Evolutionary conservation across 2,329 filamentous ascomycete species (phyloP).

Genomic region (Trichoderma breve): DNA sequence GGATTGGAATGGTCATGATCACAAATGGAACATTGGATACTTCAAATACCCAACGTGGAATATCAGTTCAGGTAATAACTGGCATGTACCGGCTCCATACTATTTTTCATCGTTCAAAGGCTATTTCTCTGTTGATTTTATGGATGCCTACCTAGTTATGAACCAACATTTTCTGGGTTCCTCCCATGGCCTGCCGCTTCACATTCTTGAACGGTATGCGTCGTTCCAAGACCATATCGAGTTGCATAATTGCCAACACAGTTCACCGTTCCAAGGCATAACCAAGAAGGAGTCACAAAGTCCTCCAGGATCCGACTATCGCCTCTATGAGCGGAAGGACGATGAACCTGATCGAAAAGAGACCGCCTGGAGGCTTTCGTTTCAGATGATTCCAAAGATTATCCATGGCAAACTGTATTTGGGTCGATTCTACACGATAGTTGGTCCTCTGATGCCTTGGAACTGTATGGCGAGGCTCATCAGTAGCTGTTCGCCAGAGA

Average conservation of each 20-base stretch:
- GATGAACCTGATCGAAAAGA: not conserved
- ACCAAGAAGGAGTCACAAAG: not conserved
- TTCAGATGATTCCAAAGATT: not conserved
- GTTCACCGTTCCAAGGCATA: not conserved
- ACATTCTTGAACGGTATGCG: not conserved
- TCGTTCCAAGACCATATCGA: not conserved
- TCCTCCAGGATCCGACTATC: not conserved
- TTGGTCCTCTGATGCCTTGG: not conserved
- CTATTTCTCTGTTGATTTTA: not conserved
- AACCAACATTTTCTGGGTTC: not conserved
- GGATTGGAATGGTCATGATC: not conserved
- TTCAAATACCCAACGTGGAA: not conserved
- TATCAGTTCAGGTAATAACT: not conserved
- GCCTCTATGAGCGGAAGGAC: no score
- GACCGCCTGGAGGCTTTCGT: not conserved
- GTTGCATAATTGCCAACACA: not conserved
- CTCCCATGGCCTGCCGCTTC: not conserved
- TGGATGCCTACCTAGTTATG: not conserved
- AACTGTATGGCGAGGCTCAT: not conserved
- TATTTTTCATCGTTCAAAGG: not conserved
- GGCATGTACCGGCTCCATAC: not conserved
- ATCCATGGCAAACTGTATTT: not conserved
- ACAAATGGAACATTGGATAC: not conserved
- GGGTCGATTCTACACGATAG: not conserved
- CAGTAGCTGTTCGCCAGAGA: not conserved